A percentile compares a stretch with the other conserved stretches of the same genome.
Evolutionary conservation across 495 filamentous ascomycete species (phyloP).

Genomic region (Penicillium maclennaniae): DNA sequence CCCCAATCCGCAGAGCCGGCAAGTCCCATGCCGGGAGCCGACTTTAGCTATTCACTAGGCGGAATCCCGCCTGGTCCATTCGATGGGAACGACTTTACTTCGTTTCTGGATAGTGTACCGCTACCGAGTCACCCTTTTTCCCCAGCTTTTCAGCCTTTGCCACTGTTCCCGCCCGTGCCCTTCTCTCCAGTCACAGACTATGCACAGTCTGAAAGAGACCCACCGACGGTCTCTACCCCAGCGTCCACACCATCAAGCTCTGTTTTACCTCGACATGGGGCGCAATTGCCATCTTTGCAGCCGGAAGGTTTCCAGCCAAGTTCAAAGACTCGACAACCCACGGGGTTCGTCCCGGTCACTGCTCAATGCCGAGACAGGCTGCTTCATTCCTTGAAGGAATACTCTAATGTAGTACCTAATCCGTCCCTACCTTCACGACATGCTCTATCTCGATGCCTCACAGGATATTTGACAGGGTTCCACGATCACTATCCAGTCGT

Average conservation of each 20-base stretch:
- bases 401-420: constrained; percentile 36
- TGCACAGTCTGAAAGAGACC: constrained; percentile 21
- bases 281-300: constrained; percentile 39
- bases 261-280: constrained; percentile 36
- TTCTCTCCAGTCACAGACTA: constrained; percentile 31
- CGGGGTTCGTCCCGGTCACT: constrained; percentile 33
- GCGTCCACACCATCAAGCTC: constrained; percentile 32
- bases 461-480: constrained; percentile 64
- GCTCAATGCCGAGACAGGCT: constrained; percentile 35
- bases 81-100: constrained; percentile 39
- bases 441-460: constrained; percentile 61
- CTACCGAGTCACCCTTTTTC: constrained; percentile 40
- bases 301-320: constrained; percentile 31
- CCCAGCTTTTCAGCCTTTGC: constrained; percentile 37
- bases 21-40: constrained; percentile 17
- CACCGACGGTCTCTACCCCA: constrained; percentile 11
- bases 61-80: constrained; percentile 20
- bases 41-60: constrained; percentile 28
- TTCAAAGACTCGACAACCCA: constrained; percentile 28
- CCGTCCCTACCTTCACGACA: constrained; percentile 49
- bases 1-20: constrained; percentile 15
- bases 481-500: constrained; percentile 67
- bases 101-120: constrained; percentile 40
- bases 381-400: constrained; percentile 21
- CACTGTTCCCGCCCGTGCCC: constrained; percentile 33